Conservation (phyloP, 2,329 filamentous ascomycete species). For the Talaromyces sp. region DNA sequence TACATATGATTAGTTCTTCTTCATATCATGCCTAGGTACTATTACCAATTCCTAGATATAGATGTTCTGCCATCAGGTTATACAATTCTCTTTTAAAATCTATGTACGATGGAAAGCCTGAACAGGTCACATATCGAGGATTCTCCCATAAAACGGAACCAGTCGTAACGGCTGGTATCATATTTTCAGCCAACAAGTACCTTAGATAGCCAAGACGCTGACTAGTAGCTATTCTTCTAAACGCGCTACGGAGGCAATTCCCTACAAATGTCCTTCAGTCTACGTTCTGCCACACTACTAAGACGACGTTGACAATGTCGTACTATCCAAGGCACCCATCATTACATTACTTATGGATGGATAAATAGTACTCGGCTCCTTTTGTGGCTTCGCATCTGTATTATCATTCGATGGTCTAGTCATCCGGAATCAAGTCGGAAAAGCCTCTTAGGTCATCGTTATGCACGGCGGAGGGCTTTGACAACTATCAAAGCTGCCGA, state of each 20-base stretch:
- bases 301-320: not conserved
- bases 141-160: not conserved
- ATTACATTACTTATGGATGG: not conserved
- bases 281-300: no score
- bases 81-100: not conserved
- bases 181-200: not conserved
- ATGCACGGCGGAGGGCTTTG: not conserved
- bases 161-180: not conserved
- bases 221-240: no score
- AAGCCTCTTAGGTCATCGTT: conserved; percentile 5
- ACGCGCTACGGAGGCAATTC: not conserved
- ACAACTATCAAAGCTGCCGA: not conserved
- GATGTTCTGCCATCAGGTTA: not conserved
- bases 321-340: not conserved
- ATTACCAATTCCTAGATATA: not conserved
- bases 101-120: not conserved
- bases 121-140: not conserved
- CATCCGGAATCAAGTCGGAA: not conserved
- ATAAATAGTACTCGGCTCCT: not conserved
- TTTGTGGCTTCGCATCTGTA: not conserved
- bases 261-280: not conserved
- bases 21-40: not conserved
- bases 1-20: not conserved
- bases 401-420: not conserved
- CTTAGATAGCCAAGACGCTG: not conserved